These are phyloP conservation scores for Jimgerdemannia flammicorona DNA, from an alignment of 192 early-diverging fungal genomes.

Conservation along the genomic window DNA sequence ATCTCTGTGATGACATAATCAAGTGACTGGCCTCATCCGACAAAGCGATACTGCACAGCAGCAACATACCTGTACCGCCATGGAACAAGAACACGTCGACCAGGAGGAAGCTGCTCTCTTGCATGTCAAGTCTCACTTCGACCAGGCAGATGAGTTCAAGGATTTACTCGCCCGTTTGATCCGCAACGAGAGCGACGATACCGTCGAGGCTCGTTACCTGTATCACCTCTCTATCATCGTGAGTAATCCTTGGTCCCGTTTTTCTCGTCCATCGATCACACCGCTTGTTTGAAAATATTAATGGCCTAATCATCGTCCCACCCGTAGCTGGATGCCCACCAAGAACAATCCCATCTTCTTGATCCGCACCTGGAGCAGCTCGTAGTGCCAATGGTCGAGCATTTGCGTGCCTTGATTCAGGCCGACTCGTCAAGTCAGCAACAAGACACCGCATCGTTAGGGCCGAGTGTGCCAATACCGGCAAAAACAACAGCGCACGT, in stretches of 20 bases:
- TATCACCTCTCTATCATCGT: not conserved
- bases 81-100: no score
- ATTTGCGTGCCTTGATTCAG: conserved; percentile 43
- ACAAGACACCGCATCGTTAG: not conserved
- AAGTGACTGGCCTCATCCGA: no score
- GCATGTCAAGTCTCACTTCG: not conserved
- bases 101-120: not conserved
- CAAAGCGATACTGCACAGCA: no score
- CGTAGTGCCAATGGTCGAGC: conserved; percentile 53
- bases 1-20: no score
- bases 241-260: not conserved
- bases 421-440: not conserved
- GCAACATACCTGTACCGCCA: no score
- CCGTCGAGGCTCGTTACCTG: not conserved
- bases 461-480: not conserved
- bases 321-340: conserved; percentile 52
- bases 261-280: not conserved
- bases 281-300: no score
- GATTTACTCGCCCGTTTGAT: not conserved
- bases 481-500: not conserved
- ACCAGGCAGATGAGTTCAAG: not conserved
- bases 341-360: conserved; percentile 74
- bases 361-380: conserved; percentile 72
- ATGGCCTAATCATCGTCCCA: not conserved
- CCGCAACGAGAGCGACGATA: not conserved